Evolutionary conservation across 805 yeast genomes (phyloP), one percentile per base, ranked within the genome.

Genomic region (Candida insectalens): DNA sequence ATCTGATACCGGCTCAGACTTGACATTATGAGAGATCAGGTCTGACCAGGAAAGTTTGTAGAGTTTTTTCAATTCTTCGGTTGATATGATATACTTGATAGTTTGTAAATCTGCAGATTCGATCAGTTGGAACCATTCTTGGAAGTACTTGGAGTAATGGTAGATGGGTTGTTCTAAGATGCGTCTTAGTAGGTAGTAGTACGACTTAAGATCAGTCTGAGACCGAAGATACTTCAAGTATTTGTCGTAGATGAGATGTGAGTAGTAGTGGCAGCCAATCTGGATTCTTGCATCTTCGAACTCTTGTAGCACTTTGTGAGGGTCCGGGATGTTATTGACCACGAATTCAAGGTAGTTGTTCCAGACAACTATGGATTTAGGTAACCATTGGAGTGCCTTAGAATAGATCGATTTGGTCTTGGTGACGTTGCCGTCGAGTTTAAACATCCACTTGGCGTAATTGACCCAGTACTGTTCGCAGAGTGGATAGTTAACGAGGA

Each of bases 401-500:
- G 53, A 39, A 41, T 57, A 74, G 2, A 71, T 49, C 2, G 36
- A 39, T 2, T 50, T 49, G 2, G 73, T 63, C 3, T 39, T 36
- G 0, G 51, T 53, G 1, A 71, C 21, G 3, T 15, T 59, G 32
- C 60, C 45, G 1, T 74, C 75, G 20, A 71, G 46, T 21, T 51
- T 54, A 41, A 62, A 68, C 41, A 65, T 67, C 62, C 66, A 56
- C 3, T 52, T 45, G 0, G 80, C 78, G 47, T 57, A 73, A 25
- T 65, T 59, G n/a, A 71, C 53, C 83, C 83, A 77, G 44, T 71
- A 71, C 29, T 68, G 69, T 40, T 67, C 72, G 20, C 67, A 50
- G 4, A 56, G 48, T 0, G 83, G 83, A 43, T 53, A 75, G 30
- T 62, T 59, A 1, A 50, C 49, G 12, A 76, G 54, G 10, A 74